Percentiles rank a stretch among this genome's conserved stretches.
Evolutionary conservation across 306 rosid genomes (phyloP).

Genomic region (Vachellia pachyceras): DNA sequence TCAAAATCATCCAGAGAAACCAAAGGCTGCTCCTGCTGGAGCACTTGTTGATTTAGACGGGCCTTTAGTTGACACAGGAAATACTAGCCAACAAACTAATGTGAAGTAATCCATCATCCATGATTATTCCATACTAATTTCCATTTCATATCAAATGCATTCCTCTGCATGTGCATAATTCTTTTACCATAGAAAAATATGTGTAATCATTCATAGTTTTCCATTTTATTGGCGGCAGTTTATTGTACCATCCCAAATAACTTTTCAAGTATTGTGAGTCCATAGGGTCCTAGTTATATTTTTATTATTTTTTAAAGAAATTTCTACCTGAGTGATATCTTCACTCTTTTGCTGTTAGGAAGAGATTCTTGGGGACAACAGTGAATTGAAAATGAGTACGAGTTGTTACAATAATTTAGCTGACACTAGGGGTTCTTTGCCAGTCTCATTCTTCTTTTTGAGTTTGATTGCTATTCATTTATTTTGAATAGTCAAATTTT

Average conservation of each 20-base stretch:
- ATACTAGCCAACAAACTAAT: conserved; percentile 58
- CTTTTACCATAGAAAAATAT: not conserved
- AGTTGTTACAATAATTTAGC: conserved; percentile 19
- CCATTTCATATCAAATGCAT: conserved; percentile 23
- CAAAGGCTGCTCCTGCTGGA: conserved; percentile 57
- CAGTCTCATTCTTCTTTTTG: conserved; percentile 19
- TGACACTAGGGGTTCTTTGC: conserved; percentile 25
- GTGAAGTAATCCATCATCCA: conserved; percentile 53
- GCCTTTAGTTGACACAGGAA: conserved; percentile 88
- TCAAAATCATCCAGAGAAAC: conserved; percentile 52
- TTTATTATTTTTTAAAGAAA: not conserved
- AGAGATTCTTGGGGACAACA: conserved; percentile 11
- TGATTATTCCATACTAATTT: conserved; percentile 16
- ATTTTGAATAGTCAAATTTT: conserved; percentile 30
- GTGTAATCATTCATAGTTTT: conserved; percentile 17
- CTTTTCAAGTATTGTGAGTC: conserved; percentile 30
- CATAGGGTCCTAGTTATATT: not conserved
- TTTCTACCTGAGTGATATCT: conserved; percentile 30
- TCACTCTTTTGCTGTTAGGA: conserved; percentile 23
- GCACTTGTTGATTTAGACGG: conserved; percentile 61
- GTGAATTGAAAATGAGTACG: conserved; percentile 22
- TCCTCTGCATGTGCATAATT: conserved; percentile 27
- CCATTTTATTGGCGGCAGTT: conserved; percentile 24
- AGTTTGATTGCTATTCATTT: conserved; percentile 9
- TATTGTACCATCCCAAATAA: conserved; percentile 22